phyloP scores from a whole-genome alignment of 805 yeast genomes.

The Debaryomyces hansenii region DNA sequence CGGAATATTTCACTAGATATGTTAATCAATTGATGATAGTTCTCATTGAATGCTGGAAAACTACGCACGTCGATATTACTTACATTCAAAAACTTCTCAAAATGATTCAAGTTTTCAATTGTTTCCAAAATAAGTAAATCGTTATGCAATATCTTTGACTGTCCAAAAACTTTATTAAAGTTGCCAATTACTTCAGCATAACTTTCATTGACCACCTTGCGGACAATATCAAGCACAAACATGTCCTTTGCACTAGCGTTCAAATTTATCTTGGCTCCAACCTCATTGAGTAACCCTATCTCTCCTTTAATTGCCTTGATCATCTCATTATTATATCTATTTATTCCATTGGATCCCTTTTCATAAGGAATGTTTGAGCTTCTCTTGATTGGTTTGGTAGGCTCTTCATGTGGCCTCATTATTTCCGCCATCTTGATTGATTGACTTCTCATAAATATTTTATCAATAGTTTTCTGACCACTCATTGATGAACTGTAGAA shows the following conservation, averaged over 20 bases:
- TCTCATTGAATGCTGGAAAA: constrained; percentile 10
- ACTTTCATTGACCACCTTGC: constrained; percentile 13
- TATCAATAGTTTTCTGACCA: constrained; percentile 8
- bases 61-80: constrained; percentile 8
- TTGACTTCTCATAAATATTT: constrained; percentile 20
- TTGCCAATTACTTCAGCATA: constrained; percentile 12
- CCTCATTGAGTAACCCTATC: constrained; percentile 43
- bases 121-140: constrained; percentile 39
- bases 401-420: constrained; percentile 47
- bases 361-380: constrained; percentile 48
- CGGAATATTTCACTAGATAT: constrained; percentile 43
- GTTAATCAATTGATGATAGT: constrained; percentile 17
- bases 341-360: constrained; percentile 61
- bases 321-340: constrained; percentile 52
- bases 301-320: constrained; percentile 52
- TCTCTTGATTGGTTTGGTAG: constrained; percentile 42
- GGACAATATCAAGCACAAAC: constrained; percentile 37
- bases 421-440: constrained; percentile 36
- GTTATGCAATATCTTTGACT: constrained; percentile 16
- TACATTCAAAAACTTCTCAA: constrained; percentile 18
- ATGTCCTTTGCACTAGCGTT: constrained; percentile 19
- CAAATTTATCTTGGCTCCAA: constrained; percentile 28
- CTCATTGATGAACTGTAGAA: constrained; percentile 27
- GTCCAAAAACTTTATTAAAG: constrained; percentile 14
- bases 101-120: constrained; percentile 40